These are phyloP conservation scores for Aspergillus jensenii DNA, from an alignment of 2,329 filamentous ascomycete genomes.

Conservation along the genomic window DNA sequence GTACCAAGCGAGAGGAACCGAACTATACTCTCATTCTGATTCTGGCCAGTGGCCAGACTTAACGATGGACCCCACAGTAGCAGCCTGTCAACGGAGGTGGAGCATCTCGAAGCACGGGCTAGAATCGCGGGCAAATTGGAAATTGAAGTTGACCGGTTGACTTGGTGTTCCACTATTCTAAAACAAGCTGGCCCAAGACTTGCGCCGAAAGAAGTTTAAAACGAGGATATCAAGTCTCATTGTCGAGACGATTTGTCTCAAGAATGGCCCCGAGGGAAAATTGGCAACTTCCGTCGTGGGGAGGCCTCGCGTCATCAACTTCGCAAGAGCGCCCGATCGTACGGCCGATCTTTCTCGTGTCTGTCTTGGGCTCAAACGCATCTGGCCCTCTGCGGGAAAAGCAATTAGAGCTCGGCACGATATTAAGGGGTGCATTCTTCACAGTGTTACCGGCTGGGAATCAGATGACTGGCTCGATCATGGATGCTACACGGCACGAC, in stretches of 20 bases:
- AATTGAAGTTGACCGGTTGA: constrained; percentile 1
- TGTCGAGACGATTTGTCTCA: background rate
- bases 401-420: background rate
- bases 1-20: background rate
- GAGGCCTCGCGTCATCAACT: constrained; percentile 5
- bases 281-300: background rate
- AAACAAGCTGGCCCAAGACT: background rate
- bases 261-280: background rate
- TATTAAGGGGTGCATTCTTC: background rate
- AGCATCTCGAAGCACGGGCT: background rate
- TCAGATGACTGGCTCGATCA: background rate
- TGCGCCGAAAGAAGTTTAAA: background rate
- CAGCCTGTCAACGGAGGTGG: background rate
- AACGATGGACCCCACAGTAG: background rate
- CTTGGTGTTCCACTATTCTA: background rate
- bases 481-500: background rate
- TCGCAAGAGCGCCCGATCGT: background rate
- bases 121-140: background rate
- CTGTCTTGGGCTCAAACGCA: constrained; percentile 12
- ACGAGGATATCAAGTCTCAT: background rate
- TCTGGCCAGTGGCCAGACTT: background rate
- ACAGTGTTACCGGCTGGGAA: background rate
- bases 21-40: background rate
- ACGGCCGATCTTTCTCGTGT: constrained; percentile 8
- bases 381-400: constrained; percentile 1